Conservation (phyloP, 495 filamentous ascomycete species). For the Xylaria curta region DNA sequence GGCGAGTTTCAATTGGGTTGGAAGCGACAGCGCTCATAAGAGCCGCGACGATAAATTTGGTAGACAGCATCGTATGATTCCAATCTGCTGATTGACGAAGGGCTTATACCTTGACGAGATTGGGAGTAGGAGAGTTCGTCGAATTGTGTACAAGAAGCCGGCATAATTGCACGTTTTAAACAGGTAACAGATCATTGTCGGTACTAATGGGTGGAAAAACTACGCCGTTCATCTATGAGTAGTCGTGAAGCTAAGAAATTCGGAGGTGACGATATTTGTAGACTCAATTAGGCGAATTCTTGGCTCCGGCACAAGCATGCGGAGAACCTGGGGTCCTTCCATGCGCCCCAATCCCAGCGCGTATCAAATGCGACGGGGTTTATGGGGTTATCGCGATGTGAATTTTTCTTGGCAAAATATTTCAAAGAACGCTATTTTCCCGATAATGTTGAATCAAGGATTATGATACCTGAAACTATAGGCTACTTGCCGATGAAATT, state of each 20-base stretch:
- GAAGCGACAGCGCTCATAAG: background rate
- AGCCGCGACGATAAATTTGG: background rate
- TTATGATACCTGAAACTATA: too few relatives aligned
- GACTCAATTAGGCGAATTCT: constrained; percentile 22
- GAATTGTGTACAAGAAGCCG: background rate
- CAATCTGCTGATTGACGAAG: background rate
- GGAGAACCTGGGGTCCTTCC: constrained; percentile 42
- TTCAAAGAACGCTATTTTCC: background rate
- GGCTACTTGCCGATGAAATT: too few relatives aligned
- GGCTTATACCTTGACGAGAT: background rate
- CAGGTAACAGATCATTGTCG: background rate
- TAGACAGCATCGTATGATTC: background rate
- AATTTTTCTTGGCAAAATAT: background rate
- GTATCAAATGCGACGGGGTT: background rate
- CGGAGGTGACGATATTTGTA: background rate
- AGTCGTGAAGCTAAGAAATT: background rate
- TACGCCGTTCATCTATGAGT: background rate
- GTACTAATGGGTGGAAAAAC: background rate
- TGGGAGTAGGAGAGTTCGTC: background rate
- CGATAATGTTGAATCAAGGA: too few relatives aligned
- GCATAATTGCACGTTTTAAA: background rate
- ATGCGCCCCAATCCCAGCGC: constrained; percentile 35
- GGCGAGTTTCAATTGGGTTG: constrained; percentile 18
- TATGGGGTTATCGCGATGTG: background rate
- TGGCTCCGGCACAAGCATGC: constrained; percentile 26